These are phyloP conservation scores for Solanum chacoense DNA, from an alignment of 305 asterid species.

Conservation along the genomic window DNA sequence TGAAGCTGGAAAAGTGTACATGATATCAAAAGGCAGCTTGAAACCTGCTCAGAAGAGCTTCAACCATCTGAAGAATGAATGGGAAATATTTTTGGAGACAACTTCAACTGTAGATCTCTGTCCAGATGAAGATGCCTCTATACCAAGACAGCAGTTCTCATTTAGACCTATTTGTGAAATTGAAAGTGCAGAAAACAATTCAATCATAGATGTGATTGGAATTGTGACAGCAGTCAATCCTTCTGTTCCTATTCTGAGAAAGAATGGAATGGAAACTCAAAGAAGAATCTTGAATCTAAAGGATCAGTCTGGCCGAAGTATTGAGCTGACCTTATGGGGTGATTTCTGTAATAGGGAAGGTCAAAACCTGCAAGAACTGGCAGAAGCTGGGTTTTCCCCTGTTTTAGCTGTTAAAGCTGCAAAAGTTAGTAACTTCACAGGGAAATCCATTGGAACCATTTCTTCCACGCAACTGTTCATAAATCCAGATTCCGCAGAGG, in stretches of 20 bases:
- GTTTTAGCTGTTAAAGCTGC: constrained; percentile 88
- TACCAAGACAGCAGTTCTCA: constrained; percentile 82
- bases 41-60: constrained; percentile 93
- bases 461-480: constrained; percentile 81
- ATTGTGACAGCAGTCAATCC: constrained; percentile 68
- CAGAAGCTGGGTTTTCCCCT: constrained; percentile 55
- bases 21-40: constrained; percentile 81
- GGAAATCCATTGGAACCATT: constrained; percentile 73
- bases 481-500: constrained; percentile 70
- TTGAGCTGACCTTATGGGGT: constrained; percentile 92
- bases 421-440: constrained; percentile 78
- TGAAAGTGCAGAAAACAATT: constrained; percentile 64
- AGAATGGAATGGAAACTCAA: constrained; percentile 97
- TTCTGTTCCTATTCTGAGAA: constrained; percentile 77
- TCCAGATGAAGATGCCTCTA: constrained; percentile 77
- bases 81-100: constrained; percentile 80
- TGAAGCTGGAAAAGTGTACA: constrained; percentile 74
- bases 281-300: constrained; percentile 65
- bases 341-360: constrained; percentile 92
- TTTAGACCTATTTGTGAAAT: constrained; percentile 73
- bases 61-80: constrained; percentile 92
- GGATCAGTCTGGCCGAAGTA: constrained; percentile 66
- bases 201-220: constrained; percentile 79
- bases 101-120: constrained; percentile 73
- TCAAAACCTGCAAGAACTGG: constrained; percentile 54